phyloP scores from a whole-genome alignment of 352 stramenopile genomes.

The Globisporangium carolinianum region DNA sequence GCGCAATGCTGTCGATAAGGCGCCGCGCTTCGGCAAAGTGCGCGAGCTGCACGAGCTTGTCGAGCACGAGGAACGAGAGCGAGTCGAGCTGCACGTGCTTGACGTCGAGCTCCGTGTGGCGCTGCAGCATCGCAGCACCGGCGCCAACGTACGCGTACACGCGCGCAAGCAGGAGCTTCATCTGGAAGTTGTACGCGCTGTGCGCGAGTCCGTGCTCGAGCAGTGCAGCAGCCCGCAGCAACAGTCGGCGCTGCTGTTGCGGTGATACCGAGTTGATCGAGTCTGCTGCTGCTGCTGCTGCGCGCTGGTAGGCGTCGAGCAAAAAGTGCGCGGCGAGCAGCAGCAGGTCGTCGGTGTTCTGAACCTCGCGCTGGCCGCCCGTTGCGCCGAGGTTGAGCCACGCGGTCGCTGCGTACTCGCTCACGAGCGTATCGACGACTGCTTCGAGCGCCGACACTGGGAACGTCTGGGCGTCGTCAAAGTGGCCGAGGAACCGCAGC shows the following conservation, averaged over 20 bases:
- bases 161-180: slow-evolving; percentile 80
- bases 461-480: slow-evolving; percentile 16
- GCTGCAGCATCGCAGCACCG: slow-evolving; percentile 47
- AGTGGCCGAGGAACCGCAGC: slow-evolving; percentile 64
- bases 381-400: slow-evolving; percentile 70
- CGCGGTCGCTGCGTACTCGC: slow-evolving; percentile 58
- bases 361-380: slow-evolving; percentile 76
- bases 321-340: slow-evolving; percentile 66
- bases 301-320: slow-evolving; percentile 59
- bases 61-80: slow-evolving; percentile 76
- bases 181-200: slow-evolving; percentile 87
- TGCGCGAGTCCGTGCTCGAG: slow-evolving; percentile 72
- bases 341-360: slow-evolving; percentile 78
- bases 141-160: slow-evolving; percentile 75
- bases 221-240: slow-evolving; percentile 48
- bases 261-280: too few species aligned
- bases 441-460: slow-evolving; percentile 24
- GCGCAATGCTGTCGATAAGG: slow-evolving; percentile 39
- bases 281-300: background rate
- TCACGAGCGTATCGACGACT: slow-evolving; percentile 40
- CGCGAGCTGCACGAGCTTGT: slow-evolving; percentile 67
- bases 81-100: slow-evolving; percentile 86
- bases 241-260: slow-evolving; percentile 19
- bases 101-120: slow-evolving; percentile 71
- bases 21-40: slow-evolving; percentile 46